Conservation (phyloP, 768 basidiomycete species). For the Artomyces pyxidatus region DNA sequence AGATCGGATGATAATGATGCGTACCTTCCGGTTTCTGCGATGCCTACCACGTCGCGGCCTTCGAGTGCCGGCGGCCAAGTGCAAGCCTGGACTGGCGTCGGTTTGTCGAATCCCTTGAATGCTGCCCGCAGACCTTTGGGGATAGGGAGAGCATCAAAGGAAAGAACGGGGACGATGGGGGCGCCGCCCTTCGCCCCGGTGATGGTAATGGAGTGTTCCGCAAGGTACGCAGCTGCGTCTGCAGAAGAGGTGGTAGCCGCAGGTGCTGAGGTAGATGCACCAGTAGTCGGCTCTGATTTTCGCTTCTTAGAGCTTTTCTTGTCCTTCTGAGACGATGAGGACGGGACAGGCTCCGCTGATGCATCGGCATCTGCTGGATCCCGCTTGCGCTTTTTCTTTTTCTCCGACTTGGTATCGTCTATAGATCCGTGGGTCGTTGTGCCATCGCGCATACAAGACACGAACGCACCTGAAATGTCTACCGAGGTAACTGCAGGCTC, state of each 20-base stretch:
- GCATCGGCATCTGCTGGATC: not conserved
- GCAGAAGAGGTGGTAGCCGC: conserved; percentile 20
- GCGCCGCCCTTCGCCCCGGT: conserved; percentile 40
- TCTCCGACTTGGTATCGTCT: not conserved
- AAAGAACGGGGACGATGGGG: conserved; percentile 54
- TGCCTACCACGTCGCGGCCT: conserved; percentile 85
- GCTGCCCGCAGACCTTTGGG: conserved; percentile 52
- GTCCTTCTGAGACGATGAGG: conserved; percentile 23
- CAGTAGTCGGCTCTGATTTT: conserved; percentile 23
- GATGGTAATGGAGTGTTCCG: conserved; percentile 67
- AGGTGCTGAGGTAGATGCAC: conserved; percentile 13
- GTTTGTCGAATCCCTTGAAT: conserved; percentile 69
- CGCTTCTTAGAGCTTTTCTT: conserved; percentile 30
- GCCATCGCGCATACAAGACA: not conserved
- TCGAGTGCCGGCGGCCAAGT: conserved; percentile 85
- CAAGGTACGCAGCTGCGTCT: conserved; percentile 39
- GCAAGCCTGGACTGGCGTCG: conserved; percentile 93
- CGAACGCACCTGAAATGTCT: not conserved
- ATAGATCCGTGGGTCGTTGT: too few relatives aligned
- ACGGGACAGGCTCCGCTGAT: not conserved
- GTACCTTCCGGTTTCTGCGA: conserved; percentile 91
- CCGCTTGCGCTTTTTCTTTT: conserved; percentile 10
- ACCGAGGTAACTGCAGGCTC: conserved; percentile 3
- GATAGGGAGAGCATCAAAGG: conserved; percentile 68
- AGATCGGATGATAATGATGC: conserved; percentile 13